These are phyloP conservation scores for Domatiomyces globalis DNA, from an alignment of 2,329 filamentous ascomycete species.

Conservation along the genomic window DNA sequence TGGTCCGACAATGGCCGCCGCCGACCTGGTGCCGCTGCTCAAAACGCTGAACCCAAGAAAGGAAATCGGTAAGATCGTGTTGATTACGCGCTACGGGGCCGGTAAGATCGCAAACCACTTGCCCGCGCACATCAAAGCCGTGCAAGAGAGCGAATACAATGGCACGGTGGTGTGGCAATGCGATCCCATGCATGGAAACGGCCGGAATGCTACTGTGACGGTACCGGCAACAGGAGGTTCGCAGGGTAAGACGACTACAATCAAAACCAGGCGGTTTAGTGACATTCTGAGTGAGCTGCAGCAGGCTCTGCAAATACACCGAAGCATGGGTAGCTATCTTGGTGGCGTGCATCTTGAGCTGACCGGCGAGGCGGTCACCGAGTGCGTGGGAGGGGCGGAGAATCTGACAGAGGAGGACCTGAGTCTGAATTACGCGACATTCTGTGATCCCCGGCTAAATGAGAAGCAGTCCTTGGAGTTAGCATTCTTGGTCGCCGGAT, in stretches of 20 bases:
- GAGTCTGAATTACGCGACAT: constrained; percentile 82
- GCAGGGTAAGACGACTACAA: constrained; percentile 46
- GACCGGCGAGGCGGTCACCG: constrained; percentile 89
- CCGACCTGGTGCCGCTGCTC: constrained; percentile 65
- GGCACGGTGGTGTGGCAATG: constrained; percentile 80
- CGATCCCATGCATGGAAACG: constrained; percentile 93
- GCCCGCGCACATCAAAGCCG: constrained; percentile 73
- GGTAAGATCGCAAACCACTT: constrained; percentile 60
- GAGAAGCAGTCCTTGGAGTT: constrained; percentile 96
- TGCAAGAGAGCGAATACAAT: constrained; percentile 57
- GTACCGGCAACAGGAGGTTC: constrained; percentile 27
- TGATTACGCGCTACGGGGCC: constrained; percentile 91
- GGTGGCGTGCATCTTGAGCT: constrained; percentile 91
- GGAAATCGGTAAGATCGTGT: constrained; percentile 82
- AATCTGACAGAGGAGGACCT: constrained; percentile 78
- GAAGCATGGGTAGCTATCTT: constrained; percentile 67
- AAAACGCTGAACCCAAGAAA: constrained; percentile 69
- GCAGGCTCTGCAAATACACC: constrained; percentile 72
- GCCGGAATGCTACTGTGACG: constrained; percentile 29
- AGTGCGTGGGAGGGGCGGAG: constrained; percentile 84
- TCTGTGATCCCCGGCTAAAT: constrained; percentile 88
- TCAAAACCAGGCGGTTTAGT: constrained; percentile 86
- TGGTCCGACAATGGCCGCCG: constrained; percentile 64
- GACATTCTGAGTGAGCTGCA: constrained; percentile 81
- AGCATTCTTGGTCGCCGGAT: constrained; percentile 82